phyloP scores from a whole-genome alignment of 2,329 filamentous ascomycete species.

The Aspergillus hiratsukae region DNA sequence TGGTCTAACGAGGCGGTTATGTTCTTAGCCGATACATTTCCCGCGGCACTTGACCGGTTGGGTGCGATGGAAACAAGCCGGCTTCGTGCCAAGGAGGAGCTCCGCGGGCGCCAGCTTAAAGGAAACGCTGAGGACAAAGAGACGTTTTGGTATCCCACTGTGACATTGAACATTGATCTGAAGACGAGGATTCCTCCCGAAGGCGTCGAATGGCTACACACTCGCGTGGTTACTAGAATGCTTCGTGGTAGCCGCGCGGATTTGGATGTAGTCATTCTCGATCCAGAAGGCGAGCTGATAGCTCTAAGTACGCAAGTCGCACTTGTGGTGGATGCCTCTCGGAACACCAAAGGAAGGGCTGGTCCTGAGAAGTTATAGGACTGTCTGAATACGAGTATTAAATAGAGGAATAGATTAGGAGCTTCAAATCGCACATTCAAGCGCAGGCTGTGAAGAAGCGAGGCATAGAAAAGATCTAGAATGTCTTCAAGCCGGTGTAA shows the following conservation, averaged over 20 bases:
- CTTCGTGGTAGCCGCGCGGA: constrained; percentile 4
- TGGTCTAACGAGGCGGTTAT: constrained; percentile 7
- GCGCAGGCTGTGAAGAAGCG: not conserved
- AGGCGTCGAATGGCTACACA: constrained; percentile 3
- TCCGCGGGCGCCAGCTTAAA: not conserved
- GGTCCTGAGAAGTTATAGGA: not conserved
- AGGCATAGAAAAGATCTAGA: too few relatives aligned
- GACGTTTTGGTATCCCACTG: constrained; percentile 5
- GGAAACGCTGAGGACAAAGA: not conserved
- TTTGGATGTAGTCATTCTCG: constrained; percentile 2
- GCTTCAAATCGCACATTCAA: not conserved
- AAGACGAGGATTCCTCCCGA: not conserved
- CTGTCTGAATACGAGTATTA: not conserved
- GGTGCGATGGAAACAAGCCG: not conserved
- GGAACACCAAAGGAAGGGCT: constrained; percentile 1
- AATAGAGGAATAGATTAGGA: not conserved
- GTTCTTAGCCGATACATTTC: constrained; percentile 1
- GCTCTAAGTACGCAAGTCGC: constrained; percentile 3
- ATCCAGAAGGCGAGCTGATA: constrained; percentile 1
- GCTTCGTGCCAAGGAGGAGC: too few relatives aligned
- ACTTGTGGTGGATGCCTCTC: constrained; percentile 2
- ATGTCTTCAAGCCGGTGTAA: not conserved
- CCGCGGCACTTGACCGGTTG: constrained; percentile 1
- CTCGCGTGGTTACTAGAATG: constrained; percentile 5
- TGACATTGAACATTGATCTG: constrained; percentile 5